phyloP scores from a whole-genome alignment of 2,329 filamentous ascomycete species.

The Simplicillium aogashimaense region DNA sequence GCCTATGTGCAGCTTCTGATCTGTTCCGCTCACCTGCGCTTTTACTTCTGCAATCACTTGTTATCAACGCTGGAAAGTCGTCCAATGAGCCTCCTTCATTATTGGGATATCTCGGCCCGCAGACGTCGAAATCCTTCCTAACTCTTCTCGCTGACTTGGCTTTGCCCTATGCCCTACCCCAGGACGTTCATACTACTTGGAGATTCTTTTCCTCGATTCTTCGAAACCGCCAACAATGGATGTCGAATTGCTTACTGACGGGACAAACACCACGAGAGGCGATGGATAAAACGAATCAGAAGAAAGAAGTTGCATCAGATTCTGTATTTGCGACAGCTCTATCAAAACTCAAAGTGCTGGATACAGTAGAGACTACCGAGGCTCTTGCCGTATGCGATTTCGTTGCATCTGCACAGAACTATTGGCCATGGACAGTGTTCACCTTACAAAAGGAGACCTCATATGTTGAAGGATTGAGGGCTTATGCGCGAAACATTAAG shows the following conservation, averaged over 20 bases:
- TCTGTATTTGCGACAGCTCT: slow-evolving; percentile 70
- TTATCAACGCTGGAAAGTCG: slow-evolving; percentile 57
- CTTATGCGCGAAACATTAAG: slow-evolving; percentile 54
- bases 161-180: slow-evolving; percentile 57
- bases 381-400: slow-evolving; percentile 76
- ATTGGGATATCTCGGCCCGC: slow-evolving; percentile 78
- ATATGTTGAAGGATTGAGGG: slow-evolving; percentile 63
- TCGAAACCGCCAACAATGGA: slow-evolving; percentile 87
- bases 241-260: slow-evolving; percentile 86
- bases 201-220: slow-evolving; percentile 77
- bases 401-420: slow-evolving; percentile 78
- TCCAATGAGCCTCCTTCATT: slow-evolving; percentile 80
- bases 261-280: slow-evolving; percentile 75
- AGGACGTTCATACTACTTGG: slow-evolving; percentile 66
- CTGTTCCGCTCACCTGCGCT: slow-evolving; percentile 57
- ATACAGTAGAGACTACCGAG: slow-evolving; percentile 52
- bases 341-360: slow-evolving; percentile 56
- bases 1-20: slow-evolving; percentile 63
- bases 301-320: slow-evolving; percentile 36
- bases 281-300: slow-evolving; percentile 45
- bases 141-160: slow-evolving; percentile 68
- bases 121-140: slow-evolving; percentile 76
- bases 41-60: slow-evolving; percentile 60
- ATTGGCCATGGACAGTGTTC: slow-evolving; percentile 91
- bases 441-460: slow-evolving; percentile 62